Base-by-base conservation (phyloP, 306 rosid genomes). In the Fagus sylvatica region DNA sequence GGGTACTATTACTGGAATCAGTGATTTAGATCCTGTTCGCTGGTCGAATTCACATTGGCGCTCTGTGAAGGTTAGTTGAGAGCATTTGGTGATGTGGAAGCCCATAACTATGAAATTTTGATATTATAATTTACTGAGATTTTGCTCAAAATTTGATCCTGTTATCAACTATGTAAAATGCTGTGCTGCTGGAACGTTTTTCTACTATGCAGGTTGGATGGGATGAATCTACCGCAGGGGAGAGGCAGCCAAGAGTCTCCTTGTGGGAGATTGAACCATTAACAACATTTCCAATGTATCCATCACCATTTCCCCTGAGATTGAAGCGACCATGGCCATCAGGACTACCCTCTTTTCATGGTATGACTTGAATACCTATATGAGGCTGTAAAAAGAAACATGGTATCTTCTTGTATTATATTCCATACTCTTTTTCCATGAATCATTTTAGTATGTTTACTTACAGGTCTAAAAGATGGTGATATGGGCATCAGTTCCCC, bases 201-300 rank as follows among this genome's bases (percentile, higher is more conserved):
- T 46, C 51, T 46, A 46, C 51, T 2, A 4, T 87, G 85, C 85
- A 95, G 99, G 99, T 95, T 78, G 99, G 99, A 53, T 95, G 99
- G 99, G 99, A 95, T 75, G 99, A 95, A 83, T 95, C 99, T 41
- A 93, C 99, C 2, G 98, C 99, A 13, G 99, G 98, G 56, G 99
- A 95, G 75, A 91, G 96, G 81, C 99, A 95, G 80, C 98, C 99
- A 56, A 88, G 99, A 83, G 99, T 95, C 11, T 91, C 99, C 33
- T 67, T 95, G 22, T 95, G 99, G 99, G 99, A 95, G 84, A 91
- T 93, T 82, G 99, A 95, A 78, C 99, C 99, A 17, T 79, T 95
- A 78, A 95, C 99, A 10, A 93, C 99, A 13, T 95, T 93, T 81
- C 99, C 99, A 0, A 91, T 95, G 99, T 95, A 95, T 86, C 94